These are phyloP conservation scores for Sesbania bispinosa DNA, from an alignment of 306 rosid genomes.

Conservation along the genomic window DNA sequence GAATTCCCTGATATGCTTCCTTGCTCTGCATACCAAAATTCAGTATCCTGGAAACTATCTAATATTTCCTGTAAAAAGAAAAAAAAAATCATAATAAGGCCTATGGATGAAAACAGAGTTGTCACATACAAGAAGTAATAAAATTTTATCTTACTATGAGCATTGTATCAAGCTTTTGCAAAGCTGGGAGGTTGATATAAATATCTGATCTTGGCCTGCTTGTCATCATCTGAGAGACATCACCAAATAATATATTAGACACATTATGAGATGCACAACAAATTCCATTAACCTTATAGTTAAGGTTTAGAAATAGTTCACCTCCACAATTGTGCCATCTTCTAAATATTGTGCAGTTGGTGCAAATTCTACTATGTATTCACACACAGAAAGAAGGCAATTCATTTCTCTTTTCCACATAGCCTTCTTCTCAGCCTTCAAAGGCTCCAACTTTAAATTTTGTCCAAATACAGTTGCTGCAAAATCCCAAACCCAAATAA, in stretches of 20 bases:
- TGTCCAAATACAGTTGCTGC: slow-evolving; percentile 93
- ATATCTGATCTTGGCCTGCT: slow-evolving; percentile 82
- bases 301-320: slow-evolving; percentile 20
- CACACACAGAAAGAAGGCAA: slow-evolving; percentile 90
- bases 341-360: slow-evolving; percentile 61
- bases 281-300: not conserved
- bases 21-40: slow-evolving; percentile 89
- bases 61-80: slow-evolving; percentile 64
- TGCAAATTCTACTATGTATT: slow-evolving; percentile 81
- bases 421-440: slow-evolving; percentile 80
- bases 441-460: slow-evolving; percentile 76
- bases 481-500: slow-evolving; percentile 15
- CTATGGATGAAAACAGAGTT: not conserved
- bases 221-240: slow-evolving; percentile 66
- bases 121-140: not conserved
- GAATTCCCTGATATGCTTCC: slow-evolving; percentile 78
- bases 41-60: slow-evolving; percentile 73
- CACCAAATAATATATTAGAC: not conserved
- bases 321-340: slow-evolving; percentile 82
- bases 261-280: not conserved
- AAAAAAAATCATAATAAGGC: not conserved
- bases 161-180: slow-evolving; percentile 89
- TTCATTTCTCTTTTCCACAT: slow-evolving; percentile 96
- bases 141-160: slow-evolving; percentile 58
- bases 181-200: slow-evolving; percentile 83